These are phyloP conservation scores for Nyctanthes arbortristis DNA, from an alignment of 257 asterid species.

Conservation along the genomic window DNA sequence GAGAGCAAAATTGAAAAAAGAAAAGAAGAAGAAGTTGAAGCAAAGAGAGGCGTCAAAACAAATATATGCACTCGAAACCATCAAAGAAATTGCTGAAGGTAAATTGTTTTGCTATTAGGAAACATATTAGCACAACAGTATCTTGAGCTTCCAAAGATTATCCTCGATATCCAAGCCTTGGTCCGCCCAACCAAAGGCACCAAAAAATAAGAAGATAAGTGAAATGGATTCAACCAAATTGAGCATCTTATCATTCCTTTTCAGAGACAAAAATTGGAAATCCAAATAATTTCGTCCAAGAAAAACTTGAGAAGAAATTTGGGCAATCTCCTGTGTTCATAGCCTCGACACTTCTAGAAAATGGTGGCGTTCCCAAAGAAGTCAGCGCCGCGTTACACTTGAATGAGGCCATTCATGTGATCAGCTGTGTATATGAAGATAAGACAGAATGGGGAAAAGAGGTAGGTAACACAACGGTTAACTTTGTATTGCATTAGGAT, in stretches of 20 bases:
- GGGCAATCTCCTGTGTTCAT: conserved; percentile 87
- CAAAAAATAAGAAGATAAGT: background rate
- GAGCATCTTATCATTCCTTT: conserved; percentile 9
- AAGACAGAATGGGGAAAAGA: conserved; percentile 98
- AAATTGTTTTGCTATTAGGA: background rate
- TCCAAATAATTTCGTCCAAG: conserved; percentile 48
- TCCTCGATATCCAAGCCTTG: background rate
- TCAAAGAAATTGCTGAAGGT: conserved; percentile 86
- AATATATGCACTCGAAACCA: conserved; percentile 88
- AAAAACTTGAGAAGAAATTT: conserved; percentile 73
- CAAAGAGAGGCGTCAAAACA: conserved; percentile 86
- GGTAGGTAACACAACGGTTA: conserved; percentile 32
- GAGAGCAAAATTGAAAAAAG: conserved; percentile 63
- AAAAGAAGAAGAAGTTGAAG: conserved; percentile 54
- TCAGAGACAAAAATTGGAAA: conserved; percentile 41
- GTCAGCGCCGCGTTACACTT: conserved; percentile 48
- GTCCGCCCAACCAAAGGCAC: background rate
- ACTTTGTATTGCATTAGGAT: background rate
- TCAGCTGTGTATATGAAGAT: conserved; percentile 91
- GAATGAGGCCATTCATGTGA: conserved; percentile 91
- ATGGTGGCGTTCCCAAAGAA: conserved; percentile 58
- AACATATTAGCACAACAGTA: background rate
- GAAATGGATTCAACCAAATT: background rate
- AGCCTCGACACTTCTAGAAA: conserved; percentile 66
- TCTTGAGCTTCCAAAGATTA: background rate